A percentile compares a stretch with the other conserved stretches of the same genome.
Evolutionary conservation across 2,329 filamentous ascomycete species (phyloP).

Genomic region (Phyllosticta ampelicida): DNA sequence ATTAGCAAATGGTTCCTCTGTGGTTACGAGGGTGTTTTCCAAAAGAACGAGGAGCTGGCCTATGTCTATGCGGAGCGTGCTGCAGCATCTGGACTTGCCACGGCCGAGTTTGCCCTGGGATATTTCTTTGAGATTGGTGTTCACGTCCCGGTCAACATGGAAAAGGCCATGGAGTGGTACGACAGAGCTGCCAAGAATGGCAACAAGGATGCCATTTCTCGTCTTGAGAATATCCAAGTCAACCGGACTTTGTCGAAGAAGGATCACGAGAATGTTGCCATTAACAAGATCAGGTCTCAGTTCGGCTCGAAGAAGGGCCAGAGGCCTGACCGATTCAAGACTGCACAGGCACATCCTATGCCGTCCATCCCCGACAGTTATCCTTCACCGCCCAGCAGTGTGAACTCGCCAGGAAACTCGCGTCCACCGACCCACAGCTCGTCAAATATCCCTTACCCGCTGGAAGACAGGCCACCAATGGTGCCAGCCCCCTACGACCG

Average conservation of each 20-base stretch:
- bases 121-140: slow-evolving; percentile 98
- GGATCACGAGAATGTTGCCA: slow-evolving; percentile 86
- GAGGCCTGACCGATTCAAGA: slow-evolving; percentile 34
- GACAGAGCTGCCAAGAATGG: slow-evolving; percentile 78
- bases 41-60: slow-evolving; percentile 90
- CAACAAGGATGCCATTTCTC: slow-evolving; percentile 74
- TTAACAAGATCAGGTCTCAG: slow-evolving; percentile 64
- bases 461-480: slow-evolving; percentile 32
- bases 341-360: slow-evolving; percentile 25
- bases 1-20: slow-evolving; percentile 99
- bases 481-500: slow-evolving; percentile 21
- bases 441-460: slow-evolving; percentile 33
- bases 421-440: slow-evolving; percentile 23
- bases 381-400: slow-evolving; percentile 23
- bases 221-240: slow-evolving; percentile 74
- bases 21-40: slow-evolving; percentile 81
- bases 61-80: slow-evolving; percentile 86
- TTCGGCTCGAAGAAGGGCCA: slow-evolving; percentile 42
- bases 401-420: slow-evolving; percentile 12
- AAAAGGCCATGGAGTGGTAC: slow-evolving; percentile 82
- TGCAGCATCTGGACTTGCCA: slow-evolving; percentile 68
- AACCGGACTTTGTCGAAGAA: slow-evolving; percentile 77
- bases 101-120: slow-evolving; percentile 90
- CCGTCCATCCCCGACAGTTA: slow-evolving; percentile 29
- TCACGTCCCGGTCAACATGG: slow-evolving; percentile 70